These are phyloP conservation scores for Dendrobium nobile DNA, from an alignment of 106 monocot species.

Conservation along the genomic window DNA sequence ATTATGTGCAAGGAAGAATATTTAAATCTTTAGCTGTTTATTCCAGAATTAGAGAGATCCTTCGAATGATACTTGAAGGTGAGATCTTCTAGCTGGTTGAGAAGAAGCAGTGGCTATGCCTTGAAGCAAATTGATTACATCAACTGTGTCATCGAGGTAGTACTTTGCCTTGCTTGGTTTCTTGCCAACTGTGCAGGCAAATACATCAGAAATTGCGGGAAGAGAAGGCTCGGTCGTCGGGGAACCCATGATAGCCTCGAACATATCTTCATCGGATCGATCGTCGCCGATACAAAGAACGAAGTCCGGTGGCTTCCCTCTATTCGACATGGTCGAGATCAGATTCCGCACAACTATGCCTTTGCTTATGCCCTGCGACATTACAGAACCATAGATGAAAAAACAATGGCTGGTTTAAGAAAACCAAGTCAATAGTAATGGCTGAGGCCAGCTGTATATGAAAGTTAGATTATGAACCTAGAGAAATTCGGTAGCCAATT, in stretches of 20 bases:
- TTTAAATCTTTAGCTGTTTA: background rate
- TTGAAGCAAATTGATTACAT: slow-evolving; percentile 65
- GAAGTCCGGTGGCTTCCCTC: slow-evolving; percentile 51
- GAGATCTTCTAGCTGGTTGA: slow-evolving; percentile 11
- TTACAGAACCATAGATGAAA: background rate
- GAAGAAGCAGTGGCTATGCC: slow-evolving; percentile 39
- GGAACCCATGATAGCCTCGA: slow-evolving; percentile 52
- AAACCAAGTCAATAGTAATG: background rate
- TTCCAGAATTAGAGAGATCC: slow-evolving; percentile 23
- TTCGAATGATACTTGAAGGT: slow-evolving; percentile 45
- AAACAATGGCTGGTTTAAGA: too few relatives aligned
- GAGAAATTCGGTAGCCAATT: background rate
- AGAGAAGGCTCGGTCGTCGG: slow-evolving; percentile 27
- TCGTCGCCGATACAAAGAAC: slow-evolving; percentile 80
- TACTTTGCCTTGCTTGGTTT: slow-evolving; percentile 93
- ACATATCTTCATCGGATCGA: slow-evolving; percentile 90
- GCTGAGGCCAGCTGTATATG: background rate
- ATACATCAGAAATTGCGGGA: slow-evolving; percentile 41
- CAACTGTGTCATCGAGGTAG: slow-evolving; percentile 70
- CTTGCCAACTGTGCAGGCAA: slow-evolving; percentile 81
- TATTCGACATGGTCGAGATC: slow-evolving; percentile 34
- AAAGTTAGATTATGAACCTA: background rate
- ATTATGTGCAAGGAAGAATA: slow-evolving; percentile 3
- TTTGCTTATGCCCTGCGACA: slow-evolving; percentile 55
- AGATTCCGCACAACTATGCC: slow-evolving; percentile 38